A percentile compares a stretch with the other conserved stretches of the same genome.
Evolutionary conservation across 2,329 filamentous ascomycete genomes (phyloP).

Genomic region (Curvularia lunata): DNA sequence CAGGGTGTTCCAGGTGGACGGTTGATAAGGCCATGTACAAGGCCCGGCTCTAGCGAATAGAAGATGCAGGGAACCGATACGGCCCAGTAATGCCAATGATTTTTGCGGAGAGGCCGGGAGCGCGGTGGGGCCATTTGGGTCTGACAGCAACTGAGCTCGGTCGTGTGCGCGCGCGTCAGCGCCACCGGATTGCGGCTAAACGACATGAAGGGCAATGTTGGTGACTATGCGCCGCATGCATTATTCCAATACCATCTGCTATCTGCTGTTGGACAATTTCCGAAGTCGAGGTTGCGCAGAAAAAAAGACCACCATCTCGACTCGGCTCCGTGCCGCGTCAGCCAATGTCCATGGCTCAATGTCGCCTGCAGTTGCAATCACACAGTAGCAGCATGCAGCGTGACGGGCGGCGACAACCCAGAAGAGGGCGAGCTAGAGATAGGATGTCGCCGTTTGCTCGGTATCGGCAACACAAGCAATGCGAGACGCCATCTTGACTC

Average conservation of each 20-base stretch:
- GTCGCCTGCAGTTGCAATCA: slow-evolving; percentile 14
- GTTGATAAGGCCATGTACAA: slow-evolving; percentile 38
- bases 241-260: neutral
- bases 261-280: slow-evolving; percentile 18
- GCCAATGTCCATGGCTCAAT: slow-evolving; percentile 13
- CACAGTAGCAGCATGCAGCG: slow-evolving; percentile 19
- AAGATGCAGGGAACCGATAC: slow-evolving; percentile 22
- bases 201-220: neutral
- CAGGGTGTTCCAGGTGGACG: slow-evolving; percentile 34
- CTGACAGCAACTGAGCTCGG: slow-evolving; percentile 14
- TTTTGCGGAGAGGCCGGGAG: slow-evolving; percentile 16
- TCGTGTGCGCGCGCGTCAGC: slow-evolving; percentile 5
- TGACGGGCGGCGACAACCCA: slow-evolving; percentile 11
- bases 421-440: slow-evolving; percentile 15
- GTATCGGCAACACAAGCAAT: slow-evolving; percentile 11
- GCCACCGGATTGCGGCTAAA: slow-evolving; percentile 16
- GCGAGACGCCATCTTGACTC: slow-evolving; percentile 16
- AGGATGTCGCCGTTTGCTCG: slow-evolving; percentile 15
- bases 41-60: slow-evolving; percentile 24
- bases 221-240: neutral
- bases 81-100: slow-evolving; percentile 19
- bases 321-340: slow-evolving; percentile 21
- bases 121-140: slow-evolving; percentile 16
- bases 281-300: slow-evolving; percentile 25
- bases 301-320: slow-evolving; percentile 20